Evolutionary conservation across 371 early-diverging fungal genomes (phyloP).

Genomic region (Mortierella sp.): DNA sequence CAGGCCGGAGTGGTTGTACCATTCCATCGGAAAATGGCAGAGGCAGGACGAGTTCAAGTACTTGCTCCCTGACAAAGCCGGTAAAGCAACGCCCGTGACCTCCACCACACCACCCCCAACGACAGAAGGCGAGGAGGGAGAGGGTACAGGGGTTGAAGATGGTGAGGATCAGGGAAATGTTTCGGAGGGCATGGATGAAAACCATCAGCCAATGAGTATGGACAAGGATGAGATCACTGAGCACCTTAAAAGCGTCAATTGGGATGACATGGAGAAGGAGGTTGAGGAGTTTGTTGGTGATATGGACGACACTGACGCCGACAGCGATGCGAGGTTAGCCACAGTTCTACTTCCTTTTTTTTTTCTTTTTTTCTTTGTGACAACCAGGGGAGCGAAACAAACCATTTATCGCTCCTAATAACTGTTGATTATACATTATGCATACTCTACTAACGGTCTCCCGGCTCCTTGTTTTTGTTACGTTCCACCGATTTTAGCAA

Average conservation of each 20-base stretch:
- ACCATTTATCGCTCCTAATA: neutral
- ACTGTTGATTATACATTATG: too few relatives aligned
- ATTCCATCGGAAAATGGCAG: conserved; percentile 68
- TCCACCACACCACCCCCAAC: conserved; percentile 21
- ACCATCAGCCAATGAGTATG: conserved; percentile 47
- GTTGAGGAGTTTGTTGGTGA: conserved; percentile 69
- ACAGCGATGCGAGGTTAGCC: conserved; percentile 57
- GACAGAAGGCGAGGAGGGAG: conserved; percentile 40
- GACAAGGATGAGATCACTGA: conserved; percentile 60
- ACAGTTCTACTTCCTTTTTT: conserved; percentile 12
- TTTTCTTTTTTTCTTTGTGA: neutral
- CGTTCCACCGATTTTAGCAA: conserved; percentile 28
- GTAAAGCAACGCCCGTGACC: conserved; percentile 24
- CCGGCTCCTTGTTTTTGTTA: neutral
- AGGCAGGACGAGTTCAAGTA: conserved; percentile 68
- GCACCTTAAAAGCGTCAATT: conserved; percentile 61
- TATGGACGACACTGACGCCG: conserved; percentile 62
- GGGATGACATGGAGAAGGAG: conserved; percentile 68
- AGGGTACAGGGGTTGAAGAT: conserved; percentile 50
- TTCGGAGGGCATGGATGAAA: conserved; percentile 49
- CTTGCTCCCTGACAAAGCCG: conserved; percentile 45
- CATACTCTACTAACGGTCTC: too few relatives aligned
- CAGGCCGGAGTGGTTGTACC: conserved; percentile 60
- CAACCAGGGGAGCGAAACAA: neutral
- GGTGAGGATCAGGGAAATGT: conserved; percentile 37